These are phyloP conservation scores for Rhododendron mucronatum DNA, from an alignment of 148 eudicot genomes.

Conservation along the genomic window DNA sequence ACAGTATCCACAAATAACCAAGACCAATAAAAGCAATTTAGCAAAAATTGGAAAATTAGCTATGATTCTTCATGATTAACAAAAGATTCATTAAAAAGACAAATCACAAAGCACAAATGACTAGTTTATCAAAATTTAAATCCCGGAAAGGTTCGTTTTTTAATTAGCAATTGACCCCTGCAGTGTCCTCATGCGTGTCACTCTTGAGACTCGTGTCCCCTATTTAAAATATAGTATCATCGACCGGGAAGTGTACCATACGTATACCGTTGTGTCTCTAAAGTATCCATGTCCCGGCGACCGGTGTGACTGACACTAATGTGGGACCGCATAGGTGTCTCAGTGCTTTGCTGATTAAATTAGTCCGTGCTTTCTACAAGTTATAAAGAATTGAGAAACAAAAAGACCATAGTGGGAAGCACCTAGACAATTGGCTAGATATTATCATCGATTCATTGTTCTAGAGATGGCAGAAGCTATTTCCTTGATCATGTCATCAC, in stretches of 20 bases:
- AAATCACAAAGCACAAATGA: background rate
- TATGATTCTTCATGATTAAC: background rate
- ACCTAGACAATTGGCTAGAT: background rate
- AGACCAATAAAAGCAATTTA: background rate
- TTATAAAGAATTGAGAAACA: background rate
- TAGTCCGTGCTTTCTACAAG: background rate
- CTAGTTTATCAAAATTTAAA: background rate
- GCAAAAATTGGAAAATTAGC: background rate
- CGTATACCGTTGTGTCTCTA: background rate
- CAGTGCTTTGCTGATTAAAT: background rate
- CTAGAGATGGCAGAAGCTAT: background rate
- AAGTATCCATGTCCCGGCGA: background rate
- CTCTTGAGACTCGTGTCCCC: background rate
- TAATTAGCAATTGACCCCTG: background rate
- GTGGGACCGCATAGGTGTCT: background rate
- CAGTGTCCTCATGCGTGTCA: background rate
- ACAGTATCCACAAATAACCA: too few species aligned
- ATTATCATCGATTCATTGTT: background rate
- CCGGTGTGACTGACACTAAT: background rate
- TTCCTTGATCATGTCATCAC: background rate
- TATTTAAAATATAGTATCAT: background rate
- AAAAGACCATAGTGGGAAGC: background rate
- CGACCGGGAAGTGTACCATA: background rate
- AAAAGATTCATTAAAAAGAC: background rate
- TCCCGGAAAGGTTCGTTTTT: too few species aligned